Evolutionary conservation across 257 asterid genomes (phyloP), one percentile per base, ranked within the genome.

Genomic region (Salvia hispanica): DNA sequence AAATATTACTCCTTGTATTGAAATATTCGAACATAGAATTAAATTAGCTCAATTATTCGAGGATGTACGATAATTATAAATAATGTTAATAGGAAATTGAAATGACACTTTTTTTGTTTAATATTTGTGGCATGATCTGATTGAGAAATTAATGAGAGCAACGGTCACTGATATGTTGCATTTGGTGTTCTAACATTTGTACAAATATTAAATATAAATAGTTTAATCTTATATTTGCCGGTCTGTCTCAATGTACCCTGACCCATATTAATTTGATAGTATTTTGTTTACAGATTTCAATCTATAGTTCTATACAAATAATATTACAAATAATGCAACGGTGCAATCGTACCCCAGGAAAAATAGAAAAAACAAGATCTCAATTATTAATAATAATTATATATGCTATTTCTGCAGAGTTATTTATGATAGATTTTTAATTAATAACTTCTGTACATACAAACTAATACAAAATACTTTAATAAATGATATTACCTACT

Each of bases 91-190:
- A 8, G 6, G 7, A n/a, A 43, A n/a, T 10, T 43, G n/a, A 14
- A 54, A 44, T 53, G 11, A 1, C 12, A 0, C 9, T n/a, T 58
- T 39, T 18, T 66, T 47, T 21, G 36, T 64, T 68, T 68, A 3
- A 62, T 55, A 56, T 25, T 54, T 45, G 46, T 36, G 50, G 62
- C 54, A 37, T 69, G 31, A 25, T 25, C 47, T 18, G 59, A 25
- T 16, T 28, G 34, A n/a, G 64, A 63, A 75, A 69, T 69, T 56
- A 64, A 64, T 69, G 69, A 46, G 57, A 13, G 75, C 33, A 70
- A 70, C 76, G 79, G 76, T 64, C 70, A 57, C 47, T 55, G 57
- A n/a, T 74, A 36, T 67, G 65, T 44, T 72, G 45, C 67, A 42
- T 33, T 33, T 12, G 33, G 14, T 13, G 37, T 58, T 67, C 70